phyloP scores from a whole-genome alignment of 2,329 filamentous ascomycete species.

The Diaporthe nobilis region DNA sequence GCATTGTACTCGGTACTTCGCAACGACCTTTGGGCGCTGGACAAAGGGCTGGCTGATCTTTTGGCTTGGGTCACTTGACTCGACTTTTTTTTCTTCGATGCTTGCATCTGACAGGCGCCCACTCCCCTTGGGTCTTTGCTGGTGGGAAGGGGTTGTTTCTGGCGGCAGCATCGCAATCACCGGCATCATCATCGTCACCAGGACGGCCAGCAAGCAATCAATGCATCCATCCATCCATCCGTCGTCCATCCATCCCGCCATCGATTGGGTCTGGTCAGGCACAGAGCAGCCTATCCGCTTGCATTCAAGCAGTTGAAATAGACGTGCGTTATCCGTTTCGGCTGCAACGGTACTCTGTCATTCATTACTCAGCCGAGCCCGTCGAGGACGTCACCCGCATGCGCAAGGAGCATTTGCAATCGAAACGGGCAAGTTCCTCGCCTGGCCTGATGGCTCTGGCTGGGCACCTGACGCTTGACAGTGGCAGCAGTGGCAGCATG shows the following conservation, averaged over 20 bases:
- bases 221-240: constrained; percentile 4
- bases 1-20: constrained; percentile 29
- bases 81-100: constrained; percentile 8
- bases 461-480: constrained; percentile 22
- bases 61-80: constrained; percentile 32
- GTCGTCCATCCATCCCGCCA: neutral
- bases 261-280: constrained; percentile 10
- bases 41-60: constrained; percentile 26
- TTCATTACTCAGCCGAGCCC: constrained; percentile 34
- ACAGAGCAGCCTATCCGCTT: constrained; percentile 19
- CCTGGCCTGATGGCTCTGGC: constrained; percentile 9
- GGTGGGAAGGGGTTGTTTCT: neutral
- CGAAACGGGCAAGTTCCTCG: constrained; percentile 32
- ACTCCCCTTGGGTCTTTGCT: neutral
- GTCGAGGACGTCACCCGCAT: constrained; percentile 33
- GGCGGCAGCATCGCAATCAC: neutral
- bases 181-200: neutral
- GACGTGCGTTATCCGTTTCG: constrained; percentile 27
- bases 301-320: constrained; percentile 13
- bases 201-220: neutral
- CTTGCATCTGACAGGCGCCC: constrained; percentile 13
- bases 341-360: constrained; percentile 27
- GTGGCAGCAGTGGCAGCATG: constrained; percentile 7
- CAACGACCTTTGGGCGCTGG: constrained; percentile 3
- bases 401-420: constrained; percentile 28